These are phyloP conservation scores for Thinopyrum elongatum DNA, from an alignment of 176 grass and related monocot genomes.

Conservation along the genomic window DNA sequence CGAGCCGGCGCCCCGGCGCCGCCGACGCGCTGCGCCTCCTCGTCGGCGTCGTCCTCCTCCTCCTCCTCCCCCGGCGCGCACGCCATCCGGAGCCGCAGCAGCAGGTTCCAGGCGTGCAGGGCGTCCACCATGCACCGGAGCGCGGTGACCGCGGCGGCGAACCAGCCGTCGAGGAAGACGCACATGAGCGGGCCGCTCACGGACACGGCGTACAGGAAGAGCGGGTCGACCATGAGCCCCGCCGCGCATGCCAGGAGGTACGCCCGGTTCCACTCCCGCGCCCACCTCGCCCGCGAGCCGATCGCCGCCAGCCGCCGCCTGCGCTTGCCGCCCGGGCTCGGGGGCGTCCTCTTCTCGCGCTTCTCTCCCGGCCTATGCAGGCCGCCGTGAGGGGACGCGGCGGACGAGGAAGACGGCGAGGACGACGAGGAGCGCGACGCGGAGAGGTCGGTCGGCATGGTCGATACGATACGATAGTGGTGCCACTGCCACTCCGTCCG, in stretches of 20 bases:
- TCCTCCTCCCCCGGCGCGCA: not conserved
- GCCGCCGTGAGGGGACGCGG: not conserved
- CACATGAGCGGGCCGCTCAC: constrained; percentile 68
- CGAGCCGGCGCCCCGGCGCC: not conserved
- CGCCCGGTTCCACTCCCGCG: constrained; percentile 67
- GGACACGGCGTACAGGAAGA: constrained; percentile 74
- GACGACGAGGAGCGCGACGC: not conserved
- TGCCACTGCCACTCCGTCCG: not conserved
- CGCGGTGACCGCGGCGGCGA: constrained; percentile 63
- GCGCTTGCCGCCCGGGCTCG: not conserved
- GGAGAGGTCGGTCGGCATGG: constrained; percentile 19
- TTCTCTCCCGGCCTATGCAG: not conserved
- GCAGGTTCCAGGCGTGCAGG: constrained; percentile 54
- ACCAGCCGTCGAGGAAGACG: constrained; percentile 87
- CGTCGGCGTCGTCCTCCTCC: not conserved
- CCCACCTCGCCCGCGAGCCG: not conserved
- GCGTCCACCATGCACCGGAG: constrained; percentile 69
- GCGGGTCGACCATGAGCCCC: constrained; percentile 79
- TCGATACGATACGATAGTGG: not conserved
- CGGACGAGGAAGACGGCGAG: not conserved
- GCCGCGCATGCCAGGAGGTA: constrained; percentile 76
- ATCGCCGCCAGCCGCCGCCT: not conserved
- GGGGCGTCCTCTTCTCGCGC: not conserved
- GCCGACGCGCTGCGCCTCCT: constrained; percentile 8
- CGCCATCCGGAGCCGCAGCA: not conserved